A percentile compares a stretch with the other conserved stretches of the same genome.
phyloP scores from a whole-genome alignment of 495 filamentous ascomycete species.

The Talaromyces adpressus region DNA sequence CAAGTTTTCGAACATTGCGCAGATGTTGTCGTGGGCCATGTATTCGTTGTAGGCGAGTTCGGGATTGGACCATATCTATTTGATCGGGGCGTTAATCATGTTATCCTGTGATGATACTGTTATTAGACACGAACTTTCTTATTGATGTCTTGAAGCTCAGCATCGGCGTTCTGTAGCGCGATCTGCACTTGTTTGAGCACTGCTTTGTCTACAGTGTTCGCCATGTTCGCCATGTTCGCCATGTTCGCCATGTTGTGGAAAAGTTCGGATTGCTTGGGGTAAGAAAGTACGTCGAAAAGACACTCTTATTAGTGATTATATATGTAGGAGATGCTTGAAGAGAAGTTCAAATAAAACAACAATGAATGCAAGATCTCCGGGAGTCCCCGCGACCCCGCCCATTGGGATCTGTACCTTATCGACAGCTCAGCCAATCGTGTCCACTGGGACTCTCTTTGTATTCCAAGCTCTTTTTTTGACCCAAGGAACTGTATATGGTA shows the following conservation, averaged over 20 bases:
- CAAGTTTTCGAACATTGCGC: slow-evolving; percentile 33
- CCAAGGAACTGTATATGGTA: too few species aligned
- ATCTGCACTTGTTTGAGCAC: slow-evolving; percentile 16
- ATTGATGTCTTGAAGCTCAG: slow-evolving; percentile 38
- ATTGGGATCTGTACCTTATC: background rate
- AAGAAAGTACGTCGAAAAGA: too few species aligned
- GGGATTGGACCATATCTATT: slow-evolving; percentile 44
- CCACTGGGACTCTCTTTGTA: background rate
- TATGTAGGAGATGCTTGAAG: background rate
- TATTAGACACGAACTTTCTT: slow-evolving; percentile 25
- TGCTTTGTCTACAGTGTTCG: background rate
- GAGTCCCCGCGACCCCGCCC: background rate
- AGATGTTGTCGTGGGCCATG: slow-evolving; percentile 45
- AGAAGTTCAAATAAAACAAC: background rate
- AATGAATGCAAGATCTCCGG: background rate
- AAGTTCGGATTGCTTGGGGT: too few species aligned
- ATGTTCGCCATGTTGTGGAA: background rate
- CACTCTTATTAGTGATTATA: too few species aligned
- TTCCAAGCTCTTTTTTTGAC: background rate
- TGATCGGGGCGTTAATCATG: background rate
- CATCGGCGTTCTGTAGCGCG: slow-evolving; percentile 22
- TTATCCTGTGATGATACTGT: background rate
- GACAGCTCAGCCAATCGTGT: background rate
- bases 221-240: too few species aligned
- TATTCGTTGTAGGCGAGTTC: slow-evolving; percentile 49